Base-by-base conservation (phyloP, 768 basidiomycete genomes). In the Pluteus cervinus region DNA sequence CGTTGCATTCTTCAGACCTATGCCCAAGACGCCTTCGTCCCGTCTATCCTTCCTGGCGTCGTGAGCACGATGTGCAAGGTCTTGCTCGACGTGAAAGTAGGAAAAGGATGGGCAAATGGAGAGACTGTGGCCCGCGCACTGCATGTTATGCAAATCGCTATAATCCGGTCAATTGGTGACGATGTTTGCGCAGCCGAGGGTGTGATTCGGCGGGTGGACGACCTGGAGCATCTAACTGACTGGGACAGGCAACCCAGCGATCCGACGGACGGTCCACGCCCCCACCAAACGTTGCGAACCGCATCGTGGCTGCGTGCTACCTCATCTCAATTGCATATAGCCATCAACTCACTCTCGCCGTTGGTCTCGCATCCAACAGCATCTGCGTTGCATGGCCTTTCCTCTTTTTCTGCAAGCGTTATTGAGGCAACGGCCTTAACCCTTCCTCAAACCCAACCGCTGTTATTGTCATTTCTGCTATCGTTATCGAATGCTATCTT, bases 1-100 rank as follows among this genome's bases (percentile, higher is more conserved):
- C 58, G 59, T 21, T 48, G 75, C 10, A 56, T 91, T 23, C 53
- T 92, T 40, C 65, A 73, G 4, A 51, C 69, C 7, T 75, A 78
- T 46, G 68, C 79, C 43, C 73, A 76, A n/a, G 67, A 71, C 26
- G 45, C 60, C 29, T 45, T 76, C 4, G 39, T 69, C 15, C 81
- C 82, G 7, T 77, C 84, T 9, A 66, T 97, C 18, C 63, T 97
- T 20, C 93, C 93, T 1, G 93, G 93, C 1, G 71, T 85, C 22
- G 72, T 89, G 42, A 92, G 88, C 49, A 58, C 71, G 12, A 82
- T 85, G 75, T 74, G 73, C 20, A 88, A 81, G 50, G 57, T 89
- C 10, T 72, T 82, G 4, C 65, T 86, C 1, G 83, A 76, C 7
- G 55, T 60, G 12, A 59, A 66, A 4, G 57, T 65, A 18, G 61